Base-by-base conservation (phyloP, 225 moss, liverwort and hornwort species). In the Anthoceros angustus region DNA sequence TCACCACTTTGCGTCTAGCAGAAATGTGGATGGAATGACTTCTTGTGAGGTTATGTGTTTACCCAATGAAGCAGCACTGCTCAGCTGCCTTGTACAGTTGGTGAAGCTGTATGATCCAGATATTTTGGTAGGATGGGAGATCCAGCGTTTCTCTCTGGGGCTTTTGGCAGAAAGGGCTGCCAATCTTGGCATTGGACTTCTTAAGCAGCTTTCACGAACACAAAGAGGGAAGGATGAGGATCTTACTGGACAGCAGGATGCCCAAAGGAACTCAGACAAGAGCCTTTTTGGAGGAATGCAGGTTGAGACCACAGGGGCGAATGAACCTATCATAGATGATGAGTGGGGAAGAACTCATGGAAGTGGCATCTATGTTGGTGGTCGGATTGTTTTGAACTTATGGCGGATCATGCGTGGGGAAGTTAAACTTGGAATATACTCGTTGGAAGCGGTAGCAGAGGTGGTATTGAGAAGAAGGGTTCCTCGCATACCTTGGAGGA, bases 371-470 rank as follows among this genome's bases (percentile, higher is more conserved):
- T 83, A 89, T 63, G 83, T 98, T 42, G 86, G 89, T 3, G 98
- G 98, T 65, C 82, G 98, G 42, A 89, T 86, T 65, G 76, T 92
- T 12, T 70, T 98, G 66, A 98, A 98, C 62, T 68, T 88, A 70
- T 98, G 98, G 98, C 82, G 98, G 70, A 98, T 98, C 55, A 87
- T 98, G 87, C 89, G 98, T 67, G 98, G 92, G 42, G 98, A 98
- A 75, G 87, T 92, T 39, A 98, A 98, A 74, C 74, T 98, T 62
- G 88, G 85, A 8, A 92, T 92, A 18, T 98, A 98, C 63, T 84
- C 89, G 43, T 79, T 98, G 12, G 98, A 98, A 77, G 89, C 92
- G 26, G 88, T 98, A 40, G 92, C 98, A 25, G 92, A 98, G 70
- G 86, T 92, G 82, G 89, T 98, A 20, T 79, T 98, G 39, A 80